Conservation (phyloP, 192 early-diverging fungal species). For the Rhizoclosmatium sp. region DNA sequence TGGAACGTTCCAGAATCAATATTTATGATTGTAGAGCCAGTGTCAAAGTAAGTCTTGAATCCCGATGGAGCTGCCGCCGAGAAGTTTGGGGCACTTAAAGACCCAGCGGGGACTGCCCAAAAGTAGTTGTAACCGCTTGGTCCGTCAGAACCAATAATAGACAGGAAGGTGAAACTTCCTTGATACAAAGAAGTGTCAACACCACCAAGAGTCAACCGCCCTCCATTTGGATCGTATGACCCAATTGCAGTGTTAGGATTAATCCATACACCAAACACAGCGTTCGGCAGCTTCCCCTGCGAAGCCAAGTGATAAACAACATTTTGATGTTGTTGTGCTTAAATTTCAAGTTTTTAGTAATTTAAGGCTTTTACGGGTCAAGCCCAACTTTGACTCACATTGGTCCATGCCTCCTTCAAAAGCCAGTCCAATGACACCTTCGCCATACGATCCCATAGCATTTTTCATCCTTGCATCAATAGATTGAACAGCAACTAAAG, state of each 20-base stretch:
- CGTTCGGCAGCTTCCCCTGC: background rate
- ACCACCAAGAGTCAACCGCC: background rate
- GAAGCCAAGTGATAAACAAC: background rate
- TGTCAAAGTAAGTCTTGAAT: background rate
- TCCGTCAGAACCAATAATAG: constrained; percentile 6
- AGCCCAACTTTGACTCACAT: background rate
- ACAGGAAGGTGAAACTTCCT: constrained; percentile 10
- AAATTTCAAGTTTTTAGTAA: background rate
- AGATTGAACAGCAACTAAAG: no score
- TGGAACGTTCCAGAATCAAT: background rate
- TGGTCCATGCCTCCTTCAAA: constrained; percentile 1
- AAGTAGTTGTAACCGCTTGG: background rate
- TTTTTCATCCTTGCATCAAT: background rate
- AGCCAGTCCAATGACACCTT: constrained; percentile 20
- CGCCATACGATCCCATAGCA: background rate
- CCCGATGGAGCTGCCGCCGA: background rate
- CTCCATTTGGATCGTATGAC: background rate
- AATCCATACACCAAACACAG: constrained; percentile 16
- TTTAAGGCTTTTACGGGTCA: no score
- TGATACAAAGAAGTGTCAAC: constrained; percentile 10
- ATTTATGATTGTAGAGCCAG: constrained; percentile 15
- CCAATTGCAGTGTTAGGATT: background rate
- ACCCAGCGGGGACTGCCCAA: constrained; percentile 9
- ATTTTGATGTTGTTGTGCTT: background rate
- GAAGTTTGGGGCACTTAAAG: background rate